Conservation (phyloP, 352 stramenopile genomes). For the Phytophthora ramorum region DNA sequence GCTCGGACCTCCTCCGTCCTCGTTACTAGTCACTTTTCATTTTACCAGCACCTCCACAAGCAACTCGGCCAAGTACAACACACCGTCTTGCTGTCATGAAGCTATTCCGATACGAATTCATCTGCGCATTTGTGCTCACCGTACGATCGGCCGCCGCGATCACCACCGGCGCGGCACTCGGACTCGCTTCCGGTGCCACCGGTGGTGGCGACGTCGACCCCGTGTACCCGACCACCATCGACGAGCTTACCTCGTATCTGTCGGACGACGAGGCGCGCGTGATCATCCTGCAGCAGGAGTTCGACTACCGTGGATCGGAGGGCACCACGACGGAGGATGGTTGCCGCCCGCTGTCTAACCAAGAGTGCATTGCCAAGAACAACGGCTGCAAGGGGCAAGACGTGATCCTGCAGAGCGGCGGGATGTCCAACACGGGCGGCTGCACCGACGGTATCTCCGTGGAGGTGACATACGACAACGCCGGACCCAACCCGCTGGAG, state of each 20-base stretch:
- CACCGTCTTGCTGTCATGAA: neutral
- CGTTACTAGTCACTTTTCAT: neutral
- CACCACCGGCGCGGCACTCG: slow-evolving; percentile 27
- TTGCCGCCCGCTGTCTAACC: slow-evolving; percentile 20
- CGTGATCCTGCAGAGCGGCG: slow-evolving; percentile 27
- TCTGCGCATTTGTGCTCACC: slow-evolving; percentile 7
- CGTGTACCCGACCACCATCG: slow-evolving; percentile 35
- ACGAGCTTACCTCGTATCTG: slow-evolving; percentile 33
- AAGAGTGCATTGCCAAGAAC: slow-evolving; percentile 36
- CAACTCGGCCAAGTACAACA: neutral
- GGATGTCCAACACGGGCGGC: slow-evolving; percentile 24
- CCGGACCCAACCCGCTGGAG: slow-evolving; percentile 24
- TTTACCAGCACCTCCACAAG: slow-evolving; percentile 4
- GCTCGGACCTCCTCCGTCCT: neutral
- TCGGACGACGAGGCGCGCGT: slow-evolving; percentile 31
- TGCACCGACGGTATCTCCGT: slow-evolving; percentile 30
- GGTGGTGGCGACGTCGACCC: slow-evolving; percentile 26
- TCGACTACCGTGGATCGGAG: slow-evolving; percentile 29
- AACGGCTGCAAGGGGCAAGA: slow-evolving; percentile 40
- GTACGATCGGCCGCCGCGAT: slow-evolving; percentile 16
- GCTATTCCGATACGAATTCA: slow-evolving; percentile 4
- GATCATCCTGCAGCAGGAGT: slow-evolving; percentile 38
- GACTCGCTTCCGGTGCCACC: slow-evolving; percentile 25
- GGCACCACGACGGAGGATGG: slow-evolving; percentile 28
- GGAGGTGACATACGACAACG: slow-evolving; percentile 33